A percentile compares a stretch with the other conserved stretches of the same genome.
These are phyloP conservation scores for Collybia mongolica DNA, from an alignment of 768 basidiomycete species.

Conservation along the genomic window DNA sequence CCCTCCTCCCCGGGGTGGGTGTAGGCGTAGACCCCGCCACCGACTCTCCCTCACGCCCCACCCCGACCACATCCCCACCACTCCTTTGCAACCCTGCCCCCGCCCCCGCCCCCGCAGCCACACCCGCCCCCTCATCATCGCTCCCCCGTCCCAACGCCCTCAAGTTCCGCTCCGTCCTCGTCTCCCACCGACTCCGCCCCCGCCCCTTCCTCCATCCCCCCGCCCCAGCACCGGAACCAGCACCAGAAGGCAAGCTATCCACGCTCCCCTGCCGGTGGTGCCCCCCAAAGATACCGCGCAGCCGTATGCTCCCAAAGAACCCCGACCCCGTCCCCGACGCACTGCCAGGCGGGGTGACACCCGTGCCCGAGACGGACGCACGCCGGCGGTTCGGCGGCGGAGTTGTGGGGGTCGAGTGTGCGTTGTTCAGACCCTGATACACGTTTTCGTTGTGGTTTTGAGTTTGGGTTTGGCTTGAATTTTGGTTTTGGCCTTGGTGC, in stretches of 20 bases:
- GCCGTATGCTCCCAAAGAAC: slow-evolving; percentile 38
- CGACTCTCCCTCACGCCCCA: not conserved
- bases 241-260: too few species aligned
- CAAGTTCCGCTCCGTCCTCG: slow-evolving; percentile 21
- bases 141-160: slow-evolving; percentile 8
- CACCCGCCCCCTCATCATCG: not conserved
- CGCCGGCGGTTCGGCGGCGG: not conserved
- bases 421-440: not conserved
- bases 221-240: not conserved
- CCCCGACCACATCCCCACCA: too few species aligned
- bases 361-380: not conserved
- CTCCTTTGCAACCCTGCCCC: too few species aligned
- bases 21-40: slow-evolving; percentile 7
- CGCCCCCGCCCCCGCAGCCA: too few species aligned
- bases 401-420: not conserved
- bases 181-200: slow-evolving; percentile 16
- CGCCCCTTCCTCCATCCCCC: not conserved
- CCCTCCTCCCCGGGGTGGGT: slow-evolving; percentile 3
- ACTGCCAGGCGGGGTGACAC: not conserved
- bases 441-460: not conserved
- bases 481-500: too few species aligned
- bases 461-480: not conserved
- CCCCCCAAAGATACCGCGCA: too few species aligned
- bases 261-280: too few species aligned
- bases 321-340: slow-evolving; percentile 1